phyloP scores from a whole-genome alignment of 371 early-diverging fungal species.

The Lichtheimia ramosa region DNA sequence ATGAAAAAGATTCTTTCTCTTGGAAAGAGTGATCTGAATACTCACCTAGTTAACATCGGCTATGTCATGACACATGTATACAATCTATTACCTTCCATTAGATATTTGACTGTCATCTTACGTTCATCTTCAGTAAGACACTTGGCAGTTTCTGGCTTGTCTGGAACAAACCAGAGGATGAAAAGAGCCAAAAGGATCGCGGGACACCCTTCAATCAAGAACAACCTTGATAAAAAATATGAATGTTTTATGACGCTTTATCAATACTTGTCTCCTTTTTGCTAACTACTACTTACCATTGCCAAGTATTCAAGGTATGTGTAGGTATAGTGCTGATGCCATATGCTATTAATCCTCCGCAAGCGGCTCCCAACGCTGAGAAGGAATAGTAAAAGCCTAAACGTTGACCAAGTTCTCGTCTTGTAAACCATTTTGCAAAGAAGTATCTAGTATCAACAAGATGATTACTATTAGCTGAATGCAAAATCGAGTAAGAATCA shows the following conservation, averaged over 20 bases:
- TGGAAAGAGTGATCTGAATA: too few relatives aligned
- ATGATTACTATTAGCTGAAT: background rate
- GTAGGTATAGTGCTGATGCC: constrained; percentile 33
- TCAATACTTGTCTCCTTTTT: background rate
- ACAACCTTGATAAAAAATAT: constrained; percentile 34
- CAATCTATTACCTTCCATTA: too few relatives aligned
- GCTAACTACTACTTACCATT: constrained; percentile 23
- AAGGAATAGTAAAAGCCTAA: constrained; percentile 37
- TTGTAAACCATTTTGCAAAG: constrained; percentile 44
- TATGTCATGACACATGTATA: too few relatives aligned
- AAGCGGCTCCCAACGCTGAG: constrained; percentile 40
- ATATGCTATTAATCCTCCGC: constrained; percentile 35
- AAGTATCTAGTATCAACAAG: constrained; percentile 10
- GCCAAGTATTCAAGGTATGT: constrained; percentile 31
- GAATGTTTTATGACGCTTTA: background rate
- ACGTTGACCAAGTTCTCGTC: constrained; percentile 37
- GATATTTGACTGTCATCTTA: too few relatives aligned
- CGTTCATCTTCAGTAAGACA: constrained; percentile 58
- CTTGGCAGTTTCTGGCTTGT: constrained; percentile 52
- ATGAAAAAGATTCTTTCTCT: constrained; percentile 31
- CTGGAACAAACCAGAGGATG: constrained; percentile 47
- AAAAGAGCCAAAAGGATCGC: constrained; percentile 38
- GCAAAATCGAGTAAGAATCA: background rate
- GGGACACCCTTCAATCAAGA: constrained; percentile 51
- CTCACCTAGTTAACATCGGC: too few relatives aligned